These are phyloP conservation scores for Falciphora oryzae DNA, from an alignment of 2,329 filamentous ascomycete genomes.

Conservation along the genomic window DNA sequence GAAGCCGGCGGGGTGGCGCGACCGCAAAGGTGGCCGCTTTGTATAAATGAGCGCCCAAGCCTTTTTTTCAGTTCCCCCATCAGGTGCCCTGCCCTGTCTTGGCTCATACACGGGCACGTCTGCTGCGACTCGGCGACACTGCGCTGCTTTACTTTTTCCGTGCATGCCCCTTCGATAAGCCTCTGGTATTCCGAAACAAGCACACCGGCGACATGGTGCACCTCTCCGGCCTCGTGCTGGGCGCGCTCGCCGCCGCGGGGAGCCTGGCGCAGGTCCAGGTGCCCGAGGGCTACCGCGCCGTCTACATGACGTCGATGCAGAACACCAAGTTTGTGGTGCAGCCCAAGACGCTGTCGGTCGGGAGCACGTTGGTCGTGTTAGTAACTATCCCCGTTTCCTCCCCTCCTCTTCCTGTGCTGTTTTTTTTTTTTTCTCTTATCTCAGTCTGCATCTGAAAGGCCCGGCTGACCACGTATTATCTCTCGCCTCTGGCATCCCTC, in stretches of 20 bases:
- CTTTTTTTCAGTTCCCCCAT: background rate
- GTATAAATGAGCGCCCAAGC: background rate
- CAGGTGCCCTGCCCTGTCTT: no score
- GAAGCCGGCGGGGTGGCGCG: no score
- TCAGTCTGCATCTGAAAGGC: no score
- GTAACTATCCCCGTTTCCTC: no score
- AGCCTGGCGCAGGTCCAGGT: constrained; percentile 25
- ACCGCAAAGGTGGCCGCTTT: background rate
- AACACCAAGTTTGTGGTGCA: constrained; percentile 35
- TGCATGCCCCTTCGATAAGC: constrained; percentile 12
- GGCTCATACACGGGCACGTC: background rate
- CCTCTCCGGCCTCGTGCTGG: constrained; percentile 18
- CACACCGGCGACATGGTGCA: no score
- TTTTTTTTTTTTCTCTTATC: constrained; percentile 7
- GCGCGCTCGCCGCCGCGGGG: constrained; percentile 27
- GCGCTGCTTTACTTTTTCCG: no score
- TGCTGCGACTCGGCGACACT: no score
- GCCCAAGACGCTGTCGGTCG: constrained; percentile 25
- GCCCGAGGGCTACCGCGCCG: constrained; percentile 31
- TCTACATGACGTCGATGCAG: constrained; percentile 33
- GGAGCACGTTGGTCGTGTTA: constrained; percentile 31
- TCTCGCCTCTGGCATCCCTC: no score
- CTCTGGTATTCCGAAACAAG: no score
- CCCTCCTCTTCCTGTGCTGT: background rate
- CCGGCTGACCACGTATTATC: no score